Conservation (phyloP, 2,329 filamentous ascomycete species). For the Fusarium sp. region DNA sequence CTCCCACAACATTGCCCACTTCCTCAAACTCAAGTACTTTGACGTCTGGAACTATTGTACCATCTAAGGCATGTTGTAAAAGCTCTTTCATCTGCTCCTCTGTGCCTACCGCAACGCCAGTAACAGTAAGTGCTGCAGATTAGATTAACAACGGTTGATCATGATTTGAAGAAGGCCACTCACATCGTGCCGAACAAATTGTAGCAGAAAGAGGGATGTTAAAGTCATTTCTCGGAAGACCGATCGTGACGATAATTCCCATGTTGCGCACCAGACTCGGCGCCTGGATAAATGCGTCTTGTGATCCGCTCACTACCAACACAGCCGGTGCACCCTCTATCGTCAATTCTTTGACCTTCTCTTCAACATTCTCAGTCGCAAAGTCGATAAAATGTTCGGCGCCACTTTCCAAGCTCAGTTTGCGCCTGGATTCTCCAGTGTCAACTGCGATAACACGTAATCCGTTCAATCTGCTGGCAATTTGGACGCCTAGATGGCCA, state of each 20-base stretch:
- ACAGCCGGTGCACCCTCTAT: constrained; percentile 49
- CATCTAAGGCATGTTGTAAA: constrained; percentile 11
- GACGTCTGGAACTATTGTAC: constrained; percentile 19
- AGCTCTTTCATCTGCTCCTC: constrained; percentile 40
- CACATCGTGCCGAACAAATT: constrained; percentile 44
- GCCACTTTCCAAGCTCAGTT: constrained; percentile 43
- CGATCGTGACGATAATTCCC: constrained; percentile 48
- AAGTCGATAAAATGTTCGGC: constrained; percentile 52
- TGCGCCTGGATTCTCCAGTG: constrained; percentile 41
- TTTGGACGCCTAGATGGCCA: constrained; percentile 54
- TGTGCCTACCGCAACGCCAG: constrained; percentile 38
- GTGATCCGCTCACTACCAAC: constrained; percentile 47
- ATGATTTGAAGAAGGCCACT: fast-evolving
- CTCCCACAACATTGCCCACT: constrained; percentile 10
- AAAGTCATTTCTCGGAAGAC: constrained; percentile 49
- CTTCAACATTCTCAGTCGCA: constrained; percentile 32
- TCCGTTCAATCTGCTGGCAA: constrained; percentile 41
- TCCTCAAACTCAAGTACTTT: constrained; percentile 28
- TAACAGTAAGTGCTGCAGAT: constrained; percentile 25
- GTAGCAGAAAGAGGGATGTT: constrained; percentile 46
- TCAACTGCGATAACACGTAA: constrained; percentile 52
- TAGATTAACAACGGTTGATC: neutral
- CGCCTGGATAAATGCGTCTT: constrained; percentile 45
- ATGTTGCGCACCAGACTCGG: constrained; percentile 47
- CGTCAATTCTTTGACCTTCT: constrained; percentile 43